A percentile compares a stretch with the other conserved stretches of the same genome.
Evolutionary conservation across 495 filamentous ascomycete genomes (phyloP).

Genomic region (Tetracladium setigerum): DNA sequence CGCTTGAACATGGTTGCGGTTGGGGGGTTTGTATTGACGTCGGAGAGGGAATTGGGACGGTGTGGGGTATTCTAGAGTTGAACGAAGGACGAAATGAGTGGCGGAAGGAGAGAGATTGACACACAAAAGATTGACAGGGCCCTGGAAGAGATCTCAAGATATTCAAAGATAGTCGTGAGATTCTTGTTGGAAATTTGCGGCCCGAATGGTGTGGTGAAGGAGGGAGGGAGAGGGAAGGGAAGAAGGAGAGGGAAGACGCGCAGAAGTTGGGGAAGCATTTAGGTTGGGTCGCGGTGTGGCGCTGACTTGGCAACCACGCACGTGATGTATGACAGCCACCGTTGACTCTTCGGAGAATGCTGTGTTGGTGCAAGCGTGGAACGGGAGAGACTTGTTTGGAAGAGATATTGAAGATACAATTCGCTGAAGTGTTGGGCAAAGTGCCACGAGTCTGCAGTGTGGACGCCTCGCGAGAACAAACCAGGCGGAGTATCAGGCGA

Average conservation of each 20-base stretch:
- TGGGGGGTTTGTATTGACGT: conserved; percentile 11
- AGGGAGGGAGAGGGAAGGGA: conserved; percentile 18
- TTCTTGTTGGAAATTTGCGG: conserved; percentile 21
- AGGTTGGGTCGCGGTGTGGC: no score
- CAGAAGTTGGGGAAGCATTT: neutral
- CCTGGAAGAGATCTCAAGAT: conserved; percentile 25
- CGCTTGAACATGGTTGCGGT: conserved; percentile 57
- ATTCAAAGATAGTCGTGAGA: conserved; percentile 25
- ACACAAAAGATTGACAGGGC: conserved; percentile 26
- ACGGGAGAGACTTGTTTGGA: no score
- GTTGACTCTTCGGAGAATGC: no score
- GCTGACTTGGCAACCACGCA: no score
- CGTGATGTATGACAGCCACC: no score
- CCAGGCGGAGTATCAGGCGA: no score
- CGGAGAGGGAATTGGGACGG: conserved; percentile 8
- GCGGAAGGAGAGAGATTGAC: conserved; percentile 17
- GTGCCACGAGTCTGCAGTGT: no score
- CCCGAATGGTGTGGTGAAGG: conserved; percentile 26
- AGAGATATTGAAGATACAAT: no score
- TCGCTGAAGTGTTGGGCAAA: no score
- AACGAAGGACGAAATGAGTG: conserved; percentile 25
- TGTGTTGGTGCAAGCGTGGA: no score
- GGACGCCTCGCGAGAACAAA: no score
- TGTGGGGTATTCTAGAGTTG: conserved; percentile 11
- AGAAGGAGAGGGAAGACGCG: conserved; percentile 3